Evolutionary conservation across 768 basidiomycete species (phyloP).

Genomic region (Trametes gibbosa): DNA sequence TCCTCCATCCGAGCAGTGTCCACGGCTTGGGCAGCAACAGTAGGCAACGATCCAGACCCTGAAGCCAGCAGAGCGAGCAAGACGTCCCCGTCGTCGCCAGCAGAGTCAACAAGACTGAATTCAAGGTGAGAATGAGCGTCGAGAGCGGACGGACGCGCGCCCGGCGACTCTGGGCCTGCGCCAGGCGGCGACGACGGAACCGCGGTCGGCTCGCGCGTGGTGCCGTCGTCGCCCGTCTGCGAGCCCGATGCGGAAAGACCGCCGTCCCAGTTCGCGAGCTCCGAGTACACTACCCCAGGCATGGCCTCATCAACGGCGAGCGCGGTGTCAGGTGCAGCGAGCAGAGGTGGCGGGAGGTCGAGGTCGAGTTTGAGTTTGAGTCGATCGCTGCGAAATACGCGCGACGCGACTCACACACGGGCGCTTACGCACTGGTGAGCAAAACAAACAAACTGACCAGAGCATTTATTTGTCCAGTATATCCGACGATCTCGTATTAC

Average conservation of each 20-base stretch:
- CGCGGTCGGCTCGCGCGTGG: constrained; percentile 2
- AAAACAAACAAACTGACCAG: too few relatives aligned
- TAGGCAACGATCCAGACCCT: background rate
- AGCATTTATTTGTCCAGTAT: constrained; percentile 4
- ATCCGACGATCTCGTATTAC: background rate
- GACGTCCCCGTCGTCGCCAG: background rate
- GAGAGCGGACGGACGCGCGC: background rate
- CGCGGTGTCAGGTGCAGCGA: background rate
- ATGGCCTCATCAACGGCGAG: constrained; percentile 1
- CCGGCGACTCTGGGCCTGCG: constrained; percentile 2
- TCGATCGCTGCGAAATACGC: too few relatives aligned
- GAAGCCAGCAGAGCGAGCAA: background rate
- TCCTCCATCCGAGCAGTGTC: background rate
- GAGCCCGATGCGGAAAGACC: constrained; percentile 6
- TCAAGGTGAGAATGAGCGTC: too few relatives aligned
- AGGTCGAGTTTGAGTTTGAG: background rate
- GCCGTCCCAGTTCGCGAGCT: constrained; percentile 23
- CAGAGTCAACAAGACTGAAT: too few relatives aligned
- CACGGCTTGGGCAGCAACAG: background rate
- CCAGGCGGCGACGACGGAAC: too few relatives aligned
- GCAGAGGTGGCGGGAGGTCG: background rate
- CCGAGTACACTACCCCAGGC: constrained; percentile 12
- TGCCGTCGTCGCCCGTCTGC: background rate
- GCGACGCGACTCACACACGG: too few relatives aligned
- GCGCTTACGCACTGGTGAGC: too few relatives aligned